Conservation (phyloP, 306 rosid genomes). For the Morella rubra region DNA sequence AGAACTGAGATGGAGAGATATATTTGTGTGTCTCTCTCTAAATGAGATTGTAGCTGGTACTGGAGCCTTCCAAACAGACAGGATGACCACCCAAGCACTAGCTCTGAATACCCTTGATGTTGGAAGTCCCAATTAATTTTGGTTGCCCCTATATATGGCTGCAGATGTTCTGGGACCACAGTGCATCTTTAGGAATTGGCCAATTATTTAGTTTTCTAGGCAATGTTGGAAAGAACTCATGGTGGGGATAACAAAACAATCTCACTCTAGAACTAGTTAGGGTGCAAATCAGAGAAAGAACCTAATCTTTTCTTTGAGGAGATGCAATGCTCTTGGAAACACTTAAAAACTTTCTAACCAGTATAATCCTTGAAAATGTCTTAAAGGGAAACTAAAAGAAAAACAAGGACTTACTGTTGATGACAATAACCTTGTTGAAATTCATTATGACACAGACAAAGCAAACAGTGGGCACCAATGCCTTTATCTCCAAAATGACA, state of each 20-base stretch:
- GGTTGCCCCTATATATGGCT: not conserved
- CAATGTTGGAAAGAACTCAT: not conserved
- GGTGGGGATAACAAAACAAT: not conserved
- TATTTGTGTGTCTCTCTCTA: too few relatives aligned
- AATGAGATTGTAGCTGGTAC: not conserved
- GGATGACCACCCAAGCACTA: not conserved
- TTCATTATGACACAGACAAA: not conserved
- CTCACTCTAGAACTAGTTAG: not conserved
- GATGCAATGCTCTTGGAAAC: not conserved
- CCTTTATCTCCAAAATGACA: too few relatives aligned
- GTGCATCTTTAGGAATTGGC: not conserved
- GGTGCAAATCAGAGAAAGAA: not conserved
- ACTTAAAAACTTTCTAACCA: not conserved
- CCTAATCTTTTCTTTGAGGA: not conserved
- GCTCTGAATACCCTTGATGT: not conserved
- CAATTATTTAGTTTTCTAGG: not conserved
- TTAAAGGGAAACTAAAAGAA: not conserved
- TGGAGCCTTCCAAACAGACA: not conserved
- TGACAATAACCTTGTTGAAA: not conserved
- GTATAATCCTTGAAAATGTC: not conserved
- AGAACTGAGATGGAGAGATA: too few relatives aligned
- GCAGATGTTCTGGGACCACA: not conserved
- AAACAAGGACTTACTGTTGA: not conserved
- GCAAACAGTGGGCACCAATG: not conserved
- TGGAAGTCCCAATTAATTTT: not conserved